Conservation (phyloP, 768 basidiomycete genomes). For the Mycena venus region DNA sequence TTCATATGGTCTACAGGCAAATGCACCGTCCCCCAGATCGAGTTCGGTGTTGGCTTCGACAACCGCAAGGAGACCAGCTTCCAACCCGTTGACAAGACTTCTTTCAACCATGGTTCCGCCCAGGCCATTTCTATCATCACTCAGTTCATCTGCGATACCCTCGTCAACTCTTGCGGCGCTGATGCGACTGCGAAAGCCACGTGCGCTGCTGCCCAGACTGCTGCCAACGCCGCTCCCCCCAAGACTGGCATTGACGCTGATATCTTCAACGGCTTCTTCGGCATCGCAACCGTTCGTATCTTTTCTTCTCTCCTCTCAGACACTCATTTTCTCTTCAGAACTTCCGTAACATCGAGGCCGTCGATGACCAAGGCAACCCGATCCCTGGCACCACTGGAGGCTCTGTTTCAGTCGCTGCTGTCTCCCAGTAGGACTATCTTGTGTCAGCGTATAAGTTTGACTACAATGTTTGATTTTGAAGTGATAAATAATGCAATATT, state of each 20-base stretch:
- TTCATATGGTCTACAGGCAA: slow-evolving; percentile 38
- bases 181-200: slow-evolving; percentile 66
- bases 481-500: too few relatives aligned
- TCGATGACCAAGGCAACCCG: slow-evolving; percentile 43
- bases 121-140: slow-evolving; percentile 72
- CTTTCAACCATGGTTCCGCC: slow-evolving; percentile 70
- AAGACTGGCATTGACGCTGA: slow-evolving; percentile 70
- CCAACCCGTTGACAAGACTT: slow-evolving; percentile 64
- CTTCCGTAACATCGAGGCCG: slow-evolving; percentile 50
- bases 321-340: slow-evolving; percentile 42
- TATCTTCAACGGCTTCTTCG: slow-evolving; percentile 72
- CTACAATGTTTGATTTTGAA: too few relatives aligned
- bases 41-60: slow-evolving; percentile 71
- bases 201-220: slow-evolving; percentile 56
- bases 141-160: slow-evolving; percentile 66
- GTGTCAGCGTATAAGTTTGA: too few relatives aligned
- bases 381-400: slow-evolving; percentile 34
- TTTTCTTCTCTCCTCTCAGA: slow-evolving; percentile 5
- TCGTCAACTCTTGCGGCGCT: slow-evolving; percentile 67
- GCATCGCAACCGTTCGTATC: slow-evolving; percentile 58
- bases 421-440: too few relatives aligned
- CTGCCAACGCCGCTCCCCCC: slow-evolving; percentile 56
- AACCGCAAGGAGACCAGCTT: slow-evolving; percentile 71
- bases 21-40: slow-evolving; percentile 69
- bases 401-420: slow-evolving; percentile 30